Percentiles rank a stretch among this genome's conserved stretches.
These are phyloP conservation scores for Zymoseptoria tritici DNA, from an alignment of 2,329 filamentous ascomycete genomes.

Conservation along the genomic window DNA sequence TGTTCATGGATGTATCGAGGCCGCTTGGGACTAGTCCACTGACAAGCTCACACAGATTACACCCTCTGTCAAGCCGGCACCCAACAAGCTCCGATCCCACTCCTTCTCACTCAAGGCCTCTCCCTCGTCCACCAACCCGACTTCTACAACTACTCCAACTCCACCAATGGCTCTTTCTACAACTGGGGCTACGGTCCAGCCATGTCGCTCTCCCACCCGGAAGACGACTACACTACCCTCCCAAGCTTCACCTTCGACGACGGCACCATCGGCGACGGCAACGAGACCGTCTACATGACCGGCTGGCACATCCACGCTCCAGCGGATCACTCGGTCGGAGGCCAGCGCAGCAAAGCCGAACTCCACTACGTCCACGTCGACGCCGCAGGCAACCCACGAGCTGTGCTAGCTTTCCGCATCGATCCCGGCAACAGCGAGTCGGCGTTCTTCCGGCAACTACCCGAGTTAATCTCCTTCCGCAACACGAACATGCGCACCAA, in stretches of 20 bases:
- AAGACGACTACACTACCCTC: conserved; percentile 31
- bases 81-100: conserved; percentile 44
- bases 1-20: neutral
- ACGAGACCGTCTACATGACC: conserved; percentile 39
- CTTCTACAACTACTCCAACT: conserved; percentile 36
- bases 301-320: conserved; percentile 48
- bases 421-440: conserved; percentile 36
- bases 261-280: conserved; percentile 26
- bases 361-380: conserved; percentile 45
- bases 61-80: conserved; percentile 44
- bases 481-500: conserved; percentile 10
- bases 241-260: conserved; percentile 41
- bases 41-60: conserved; percentile 29
- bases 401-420: conserved; percentile 43
- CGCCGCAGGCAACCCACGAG: conserved; percentile 34
- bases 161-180: conserved; percentile 35
- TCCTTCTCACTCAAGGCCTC: conserved; percentile 36
- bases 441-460: conserved; percentile 39
- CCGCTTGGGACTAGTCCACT: conserved; percentile 10
- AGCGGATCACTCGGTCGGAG: conserved; percentile 43
- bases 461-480: conserved; percentile 20
- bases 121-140: conserved; percentile 34
- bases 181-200: conserved; percentile 47
- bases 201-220: conserved; percentile 34
- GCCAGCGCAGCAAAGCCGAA: conserved; percentile 39